Base-by-base conservation (phyloP, 306 rosid genomes). In the Dryas octopetala region DNA sequence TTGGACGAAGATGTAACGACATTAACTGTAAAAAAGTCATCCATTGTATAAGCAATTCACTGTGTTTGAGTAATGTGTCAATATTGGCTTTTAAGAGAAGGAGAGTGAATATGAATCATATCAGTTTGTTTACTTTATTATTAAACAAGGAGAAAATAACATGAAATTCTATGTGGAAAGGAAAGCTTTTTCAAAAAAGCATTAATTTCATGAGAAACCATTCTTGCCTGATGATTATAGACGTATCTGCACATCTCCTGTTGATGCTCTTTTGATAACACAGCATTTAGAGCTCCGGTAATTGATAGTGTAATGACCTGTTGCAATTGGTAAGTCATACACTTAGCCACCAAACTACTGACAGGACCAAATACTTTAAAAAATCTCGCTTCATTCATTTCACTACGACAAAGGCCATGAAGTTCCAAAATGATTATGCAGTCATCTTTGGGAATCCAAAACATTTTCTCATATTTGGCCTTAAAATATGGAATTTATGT, bases 211-310 rank as follows among this genome's bases (percentile, higher is more conserved):
- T n/a, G n/a, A n/a, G n/a, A n/a, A n/a, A n/a, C n/a, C n/a, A n/a
- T n/a, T n/a, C n/a, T n/a, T n/a, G n/a, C n/a, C n/a, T n/a, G n/a
- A n/a, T n/a, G n/a, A n/a, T n/a, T n/a, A n/a, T n/a, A n/a, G n/a
- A n/a, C n/a, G n/a, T n/a, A n/a, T n/a, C n/a, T n/a, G n/a, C n/a
- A n/a, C n/a, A n/a, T n/a, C n/a, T n/a, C n/a, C n/a, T n/a, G n/a
- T n/a, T n/a, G n/a, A n/a, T n/a, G n/a, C n/a, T n/a, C n/a, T n/a
- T n/a, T n/a, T n/a, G n/a, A n/a, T n/a, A n/a, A n/a, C 47, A 78
- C 85, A n/a, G 79, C 79, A 78, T 82, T 82, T 52, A 82, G 70
- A 58, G 79, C 82, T 55, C 82, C 85, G 15, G 76, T 76, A 71
- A 76, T 71, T 68, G 81, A 76, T 70, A 81, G 84, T 70, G 84